Conservation (phyloP, 768 basidiomycete species). For the Strobilomyces confusus region DNA sequence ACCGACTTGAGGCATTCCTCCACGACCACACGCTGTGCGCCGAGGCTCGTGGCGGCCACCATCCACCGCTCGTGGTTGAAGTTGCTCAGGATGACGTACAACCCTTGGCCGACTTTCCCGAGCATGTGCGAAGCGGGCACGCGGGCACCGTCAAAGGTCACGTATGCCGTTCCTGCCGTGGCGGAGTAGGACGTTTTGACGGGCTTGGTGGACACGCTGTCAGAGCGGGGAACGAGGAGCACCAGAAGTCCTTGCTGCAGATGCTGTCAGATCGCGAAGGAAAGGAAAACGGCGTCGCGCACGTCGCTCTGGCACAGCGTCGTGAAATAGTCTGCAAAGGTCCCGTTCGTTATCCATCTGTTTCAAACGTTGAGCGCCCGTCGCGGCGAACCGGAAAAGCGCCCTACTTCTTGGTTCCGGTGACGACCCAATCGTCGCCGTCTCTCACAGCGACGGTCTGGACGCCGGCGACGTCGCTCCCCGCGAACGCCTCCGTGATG, state of each 20-base stretch:
- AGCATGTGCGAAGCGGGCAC: constrained; percentile 86
- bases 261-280: constrained; percentile 2
- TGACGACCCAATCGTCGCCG: constrained; percentile 83
- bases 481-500: constrained; percentile 92
- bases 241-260: constrained; percentile 67
- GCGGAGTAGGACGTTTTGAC: constrained; percentile 93
- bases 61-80: constrained; percentile 93
- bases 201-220: constrained; percentile 75
- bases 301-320: constrained; percentile 73
- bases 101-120: constrained; percentile 80
- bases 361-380: constrained; percentile 6
- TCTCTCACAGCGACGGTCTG: constrained; percentile 84
- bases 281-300: constrained; percentile 7
- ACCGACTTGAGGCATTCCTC: no score
- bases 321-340: constrained; percentile 81
- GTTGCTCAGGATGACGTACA: constrained; percentile 79
- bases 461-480: constrained; percentile 78
- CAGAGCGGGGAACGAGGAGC: constrained; percentile 67
- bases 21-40: constrained; percentile 75
- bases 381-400: neutral
- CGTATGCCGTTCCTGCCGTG: constrained; percentile 85
- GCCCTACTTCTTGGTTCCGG: constrained; percentile 84
- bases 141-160: constrained; percentile 76
- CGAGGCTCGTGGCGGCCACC: constrained; percentile 66
- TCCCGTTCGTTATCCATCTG: constrained; percentile 90